These are phyloP conservation scores for Zygosaccharomyces rouxii DNA, from an alignment of 805 yeast species.

Conservation along the genomic window DNA sequence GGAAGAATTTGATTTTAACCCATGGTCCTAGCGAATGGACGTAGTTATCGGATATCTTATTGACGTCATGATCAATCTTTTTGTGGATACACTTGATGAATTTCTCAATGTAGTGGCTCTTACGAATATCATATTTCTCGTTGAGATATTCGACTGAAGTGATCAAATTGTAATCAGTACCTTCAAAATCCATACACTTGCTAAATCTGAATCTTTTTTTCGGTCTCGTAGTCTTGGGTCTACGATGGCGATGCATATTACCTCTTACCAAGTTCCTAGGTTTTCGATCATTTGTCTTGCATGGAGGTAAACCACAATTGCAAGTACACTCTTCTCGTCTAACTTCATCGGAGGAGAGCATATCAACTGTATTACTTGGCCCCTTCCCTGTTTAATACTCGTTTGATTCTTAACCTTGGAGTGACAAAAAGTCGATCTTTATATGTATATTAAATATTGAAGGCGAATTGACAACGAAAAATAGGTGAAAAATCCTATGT, in stretches of 20 bases:
- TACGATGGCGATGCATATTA: background rate
- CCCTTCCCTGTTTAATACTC: background rate
- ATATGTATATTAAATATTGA: background rate
- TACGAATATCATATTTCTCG: conserved; percentile 32
- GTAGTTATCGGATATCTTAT: conserved; percentile 23
- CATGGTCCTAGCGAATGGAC: conserved; percentile 25
- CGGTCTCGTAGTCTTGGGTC: conserved; percentile 5
- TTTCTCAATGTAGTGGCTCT: conserved; percentile 28
- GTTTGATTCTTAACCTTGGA: background rate
- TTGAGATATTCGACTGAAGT: conserved; percentile 32
- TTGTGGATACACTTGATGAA: conserved; percentile 33
- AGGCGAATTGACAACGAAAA: too few species aligned
- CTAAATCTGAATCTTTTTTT: conserved; percentile 23
- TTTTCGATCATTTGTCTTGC: background rate
- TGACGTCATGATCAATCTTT: conserved; percentile 30
- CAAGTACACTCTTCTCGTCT: background rate
- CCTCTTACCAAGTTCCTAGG: background rate
- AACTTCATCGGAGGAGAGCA: background rate
- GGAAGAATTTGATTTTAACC: conserved; percentile 31
- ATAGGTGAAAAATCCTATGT: too few species aligned
- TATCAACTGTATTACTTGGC: background rate
- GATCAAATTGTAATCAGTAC: conserved; percentile 29
- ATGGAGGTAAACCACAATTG: background rate
- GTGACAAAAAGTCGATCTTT: background rate
- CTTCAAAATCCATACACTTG: conserved; percentile 24